Evolutionary conservation across 2,329 filamentous ascomycete species (phyloP).

Genomic region (Nemania sp.): DNA sequence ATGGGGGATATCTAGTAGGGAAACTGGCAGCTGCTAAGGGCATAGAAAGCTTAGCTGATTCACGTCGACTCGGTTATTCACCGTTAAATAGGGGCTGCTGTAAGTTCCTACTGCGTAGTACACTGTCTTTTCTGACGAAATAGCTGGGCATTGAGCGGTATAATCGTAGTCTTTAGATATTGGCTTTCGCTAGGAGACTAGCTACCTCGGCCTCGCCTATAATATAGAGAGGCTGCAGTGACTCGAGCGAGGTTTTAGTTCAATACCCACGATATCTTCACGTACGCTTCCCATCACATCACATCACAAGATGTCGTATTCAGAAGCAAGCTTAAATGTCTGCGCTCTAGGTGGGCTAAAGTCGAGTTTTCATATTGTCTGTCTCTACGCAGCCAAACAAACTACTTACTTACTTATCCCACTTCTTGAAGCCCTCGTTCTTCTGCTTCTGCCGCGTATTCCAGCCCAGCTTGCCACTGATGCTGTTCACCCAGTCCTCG

Average conservation of each 20-base stretch:
- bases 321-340: not conserved
- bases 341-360: not conserved
- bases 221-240: not conserved
- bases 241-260: not conserved
- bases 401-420: constrained; percentile 56
- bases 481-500: constrained; percentile 87
- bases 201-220: not conserved
- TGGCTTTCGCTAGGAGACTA: not conserved
- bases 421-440: constrained; percentile 64
- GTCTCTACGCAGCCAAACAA: not conserved
- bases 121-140: too few species aligned
- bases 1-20: not conserved
- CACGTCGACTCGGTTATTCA: not conserved
- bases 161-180: not conserved
- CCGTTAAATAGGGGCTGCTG: too few species aligned
- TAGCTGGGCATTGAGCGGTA: too few species aligned
- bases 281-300: not conserved
- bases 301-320: not conserved
- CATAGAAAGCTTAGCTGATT: not conserved
- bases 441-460: constrained; percentile 85
- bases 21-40: not conserved
- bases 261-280: not conserved
- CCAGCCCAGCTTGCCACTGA: constrained; percentile 83
- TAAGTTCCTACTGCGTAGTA: too few species aligned
- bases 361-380: not conserved